These are phyloP conservation scores for Eruca vesicaria DNA, from an alignment of 441 rosid species.

Conservation along the genomic window DNA sequence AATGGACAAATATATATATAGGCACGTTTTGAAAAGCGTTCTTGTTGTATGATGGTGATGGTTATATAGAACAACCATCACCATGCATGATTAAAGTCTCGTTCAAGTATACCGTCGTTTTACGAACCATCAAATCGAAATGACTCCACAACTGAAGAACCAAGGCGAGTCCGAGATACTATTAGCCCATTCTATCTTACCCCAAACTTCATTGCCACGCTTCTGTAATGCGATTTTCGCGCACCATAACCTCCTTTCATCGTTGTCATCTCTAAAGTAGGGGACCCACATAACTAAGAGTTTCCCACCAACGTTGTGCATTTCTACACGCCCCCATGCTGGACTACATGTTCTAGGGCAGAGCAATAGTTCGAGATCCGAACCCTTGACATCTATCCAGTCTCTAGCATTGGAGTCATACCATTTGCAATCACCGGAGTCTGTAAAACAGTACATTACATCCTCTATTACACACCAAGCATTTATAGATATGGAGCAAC, in stretches of 20 bases:
- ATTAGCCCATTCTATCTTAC: background rate
- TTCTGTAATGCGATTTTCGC: background rate
- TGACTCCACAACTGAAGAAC: background rate
- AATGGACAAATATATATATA: too few relatives aligned
- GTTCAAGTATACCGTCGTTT: background rate
- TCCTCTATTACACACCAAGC: background rate
- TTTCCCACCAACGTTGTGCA: background rate
- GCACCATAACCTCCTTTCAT: background rate
- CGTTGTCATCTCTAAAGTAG: too few relatives aligned
- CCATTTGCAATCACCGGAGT: background rate
- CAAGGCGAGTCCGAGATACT: background rate
- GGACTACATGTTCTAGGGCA: background rate
- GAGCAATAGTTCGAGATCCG: background rate
- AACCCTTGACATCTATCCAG: background rate
- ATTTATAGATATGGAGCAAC: background rate
- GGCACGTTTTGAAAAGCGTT: too few relatives aligned
- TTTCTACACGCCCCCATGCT: background rate
- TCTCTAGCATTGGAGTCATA: background rate
- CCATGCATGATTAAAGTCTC: too few relatives aligned
- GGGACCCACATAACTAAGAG: background rate
- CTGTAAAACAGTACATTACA: background rate
- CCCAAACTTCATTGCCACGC: background rate
- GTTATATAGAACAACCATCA: too few relatives aligned
- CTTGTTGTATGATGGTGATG: too few relatives aligned
- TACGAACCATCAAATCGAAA: background rate